These are phyloP conservation scores for Coccomyxa sp. DNA, from an alignment of 139 green algal genomes.

Conservation along the genomic window DNA sequence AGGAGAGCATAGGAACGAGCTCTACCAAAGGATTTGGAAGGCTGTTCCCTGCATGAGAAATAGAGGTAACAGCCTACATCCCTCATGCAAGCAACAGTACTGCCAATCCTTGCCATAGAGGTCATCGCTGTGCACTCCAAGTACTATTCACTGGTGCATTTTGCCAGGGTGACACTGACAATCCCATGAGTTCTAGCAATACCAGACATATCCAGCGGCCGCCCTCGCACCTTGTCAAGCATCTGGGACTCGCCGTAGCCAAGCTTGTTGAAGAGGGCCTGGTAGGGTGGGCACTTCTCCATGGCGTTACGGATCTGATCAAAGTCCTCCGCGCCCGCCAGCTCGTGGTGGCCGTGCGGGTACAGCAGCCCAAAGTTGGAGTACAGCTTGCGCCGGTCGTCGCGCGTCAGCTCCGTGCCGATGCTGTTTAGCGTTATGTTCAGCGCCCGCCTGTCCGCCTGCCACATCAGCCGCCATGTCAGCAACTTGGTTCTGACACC, in stretches of 20 bases:
- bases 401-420: conserved; percentile 92
- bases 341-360: conserved; percentile 82
- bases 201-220: too few species aligned
- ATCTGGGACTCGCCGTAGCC: conserved; percentile 79
- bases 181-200: too few species aligned
- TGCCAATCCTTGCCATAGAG: too few species aligned
- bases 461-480: neutral
- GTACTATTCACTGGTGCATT: too few species aligned
- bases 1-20: too few species aligned
- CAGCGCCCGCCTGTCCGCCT: conserved; percentile 92
- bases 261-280: conserved; percentile 82
- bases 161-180: too few species aligned
- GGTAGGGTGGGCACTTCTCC: conserved; percentile 83
- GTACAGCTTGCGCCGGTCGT: conserved; percentile 94
- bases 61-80: too few species aligned
- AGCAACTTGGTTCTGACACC: neutral
- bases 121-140: too few species aligned
- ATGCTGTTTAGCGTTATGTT: conserved; percentile 99
- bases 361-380: conserved; percentile 93
- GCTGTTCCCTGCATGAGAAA: too few species aligned
- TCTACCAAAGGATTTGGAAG: too few species aligned
- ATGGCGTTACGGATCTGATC: conserved; percentile 88
- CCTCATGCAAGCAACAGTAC: too few species aligned
- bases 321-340: conserved; percentile 92
- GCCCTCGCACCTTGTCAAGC: conserved; percentile 71